Evolutionary conservation across 768 basidiomycete genomes (phyloP).

Genomic region (Sporobolomyces phaffii): DNA sequence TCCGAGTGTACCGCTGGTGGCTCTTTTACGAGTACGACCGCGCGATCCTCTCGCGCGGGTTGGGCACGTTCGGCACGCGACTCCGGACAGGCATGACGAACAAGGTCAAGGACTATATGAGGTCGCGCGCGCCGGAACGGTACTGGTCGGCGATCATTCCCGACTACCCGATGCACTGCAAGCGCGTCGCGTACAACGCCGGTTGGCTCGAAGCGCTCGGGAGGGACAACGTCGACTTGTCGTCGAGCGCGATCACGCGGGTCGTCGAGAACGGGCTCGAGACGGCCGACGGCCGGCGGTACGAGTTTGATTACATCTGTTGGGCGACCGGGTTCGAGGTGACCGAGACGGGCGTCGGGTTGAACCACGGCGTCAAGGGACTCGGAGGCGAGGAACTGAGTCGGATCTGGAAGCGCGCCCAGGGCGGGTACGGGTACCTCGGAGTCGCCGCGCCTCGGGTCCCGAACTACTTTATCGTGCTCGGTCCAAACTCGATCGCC

Average conservation of each 20-base stretch:
- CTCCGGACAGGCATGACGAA: neutral
- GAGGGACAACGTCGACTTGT: constrained; percentile 54
- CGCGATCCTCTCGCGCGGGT: constrained; percentile 15
- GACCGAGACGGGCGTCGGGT: constrained; percentile 29
- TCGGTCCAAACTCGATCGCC: constrained; percentile 35
- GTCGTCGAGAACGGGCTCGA: constrained; percentile 28
- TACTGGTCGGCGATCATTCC: constrained; percentile 54
- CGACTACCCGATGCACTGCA: constrained; percentile 47
- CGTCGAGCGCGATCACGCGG: constrained; percentile 12
- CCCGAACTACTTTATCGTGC: constrained; percentile 31
- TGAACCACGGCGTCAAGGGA: constrained; percentile 34
- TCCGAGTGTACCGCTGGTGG: constrained; percentile 30
- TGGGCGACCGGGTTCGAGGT: constrained; percentile 39
- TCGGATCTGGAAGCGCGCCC: constrained; percentile 22
- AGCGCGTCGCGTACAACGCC: constrained; percentile 57
- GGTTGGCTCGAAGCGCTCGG: constrained; percentile 56
- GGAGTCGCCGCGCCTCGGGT: constrained; percentile 20
- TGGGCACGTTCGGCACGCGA: constrained; percentile 5
- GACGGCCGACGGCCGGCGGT: constrained; percentile 16
- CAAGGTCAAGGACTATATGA: constrained; percentile 27
- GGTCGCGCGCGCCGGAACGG: constrained; percentile 52
- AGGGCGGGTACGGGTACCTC: constrained; percentile 21
- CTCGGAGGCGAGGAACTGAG: constrained; percentile 23
- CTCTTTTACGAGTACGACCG: constrained; percentile 35
- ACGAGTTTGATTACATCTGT: constrained; percentile 26